Conservation (phyloP, 2,329 filamentous ascomycete species). For the Aspergillus persii region DNA sequence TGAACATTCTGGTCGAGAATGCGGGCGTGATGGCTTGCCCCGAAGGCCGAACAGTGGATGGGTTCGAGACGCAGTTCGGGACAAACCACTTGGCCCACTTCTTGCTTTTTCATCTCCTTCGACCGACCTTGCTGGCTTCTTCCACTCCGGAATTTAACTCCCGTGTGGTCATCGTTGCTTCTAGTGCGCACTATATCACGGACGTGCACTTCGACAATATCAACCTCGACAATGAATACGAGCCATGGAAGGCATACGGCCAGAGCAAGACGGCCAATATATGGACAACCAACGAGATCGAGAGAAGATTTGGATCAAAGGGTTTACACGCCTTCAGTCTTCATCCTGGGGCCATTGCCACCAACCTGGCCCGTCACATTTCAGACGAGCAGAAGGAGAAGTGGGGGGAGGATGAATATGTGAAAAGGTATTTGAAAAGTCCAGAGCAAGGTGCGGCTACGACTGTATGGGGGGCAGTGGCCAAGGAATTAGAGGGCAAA, state of each 20-base stretch:
- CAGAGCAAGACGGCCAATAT: conserved; percentile 54
- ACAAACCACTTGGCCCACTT: conserved; percentile 56
- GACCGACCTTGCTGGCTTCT: conserved; percentile 20
- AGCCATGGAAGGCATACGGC: conserved; percentile 44
- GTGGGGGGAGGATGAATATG: neutral
- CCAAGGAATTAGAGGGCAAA: neutral
- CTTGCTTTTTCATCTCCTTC: conserved; percentile 52
- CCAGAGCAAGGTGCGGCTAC: neutral
- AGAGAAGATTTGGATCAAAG: conserved; percentile 46
- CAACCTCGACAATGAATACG: conserved; percentile 37
- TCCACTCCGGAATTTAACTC: conserved; percentile 41
- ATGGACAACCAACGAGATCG: conserved; percentile 52
- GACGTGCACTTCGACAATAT: conserved; percentile 39
- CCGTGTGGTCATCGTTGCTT: conserved; percentile 50
- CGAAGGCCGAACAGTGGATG: conserved; percentile 36
- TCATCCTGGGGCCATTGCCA: conserved; percentile 43
- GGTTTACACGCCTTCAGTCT: conserved; percentile 47
- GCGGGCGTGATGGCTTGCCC: conserved; percentile 44
- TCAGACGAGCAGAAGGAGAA: neutral
- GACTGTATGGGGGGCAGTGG: neutral
- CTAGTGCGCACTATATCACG: conserved; percentile 41
- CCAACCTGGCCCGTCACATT: conserved; percentile 6
- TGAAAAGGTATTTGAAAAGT: neutral
- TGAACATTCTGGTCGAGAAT: conserved; percentile 41
- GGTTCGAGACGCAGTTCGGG: conserved; percentile 52